phyloP scores from a whole-genome alignment of 83 land plant species.

The Larix sibirica region DNA sequence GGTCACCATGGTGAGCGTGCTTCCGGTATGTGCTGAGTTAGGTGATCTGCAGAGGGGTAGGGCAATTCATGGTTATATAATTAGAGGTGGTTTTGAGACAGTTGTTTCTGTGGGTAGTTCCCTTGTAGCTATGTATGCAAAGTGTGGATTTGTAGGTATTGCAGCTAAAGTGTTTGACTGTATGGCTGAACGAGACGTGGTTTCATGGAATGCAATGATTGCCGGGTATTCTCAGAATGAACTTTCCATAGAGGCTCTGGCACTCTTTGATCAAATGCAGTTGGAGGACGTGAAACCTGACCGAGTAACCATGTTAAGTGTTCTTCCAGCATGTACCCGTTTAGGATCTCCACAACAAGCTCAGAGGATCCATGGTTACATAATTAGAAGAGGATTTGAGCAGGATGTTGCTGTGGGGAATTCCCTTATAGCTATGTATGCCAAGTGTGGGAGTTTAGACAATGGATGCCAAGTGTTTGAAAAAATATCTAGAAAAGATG shows the following conservation, averaged over 20 bases:
- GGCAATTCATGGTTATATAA: conserved; percentile 24
- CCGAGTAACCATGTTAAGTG: background rate
- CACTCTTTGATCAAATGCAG: background rate
- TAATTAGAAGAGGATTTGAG: no score
- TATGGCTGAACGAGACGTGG: conserved; percentile 4
- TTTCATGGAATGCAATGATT: conserved; percentile 7
- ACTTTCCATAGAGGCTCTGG: background rate
- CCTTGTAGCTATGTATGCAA: conserved; percentile 15
- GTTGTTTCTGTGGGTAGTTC: conserved; percentile 14
- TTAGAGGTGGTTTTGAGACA: conserved; percentile 12
- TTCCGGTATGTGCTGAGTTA: conserved; percentile 19
- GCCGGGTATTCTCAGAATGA: conserved; percentile 3
- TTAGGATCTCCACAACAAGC: no score
- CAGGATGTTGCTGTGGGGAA: no score
- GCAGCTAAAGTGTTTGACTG: background rate
- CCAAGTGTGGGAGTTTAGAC: conserved; percentile 40
- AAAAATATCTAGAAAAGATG: conserved; percentile 34
- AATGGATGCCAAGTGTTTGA: conserved; percentile 42
- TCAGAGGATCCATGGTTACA: no score
- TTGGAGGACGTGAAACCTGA: background rate
- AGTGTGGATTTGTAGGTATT: background rate
- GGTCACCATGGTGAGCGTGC: conserved; percentile 20
- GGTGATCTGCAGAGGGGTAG: conserved; percentile 9
- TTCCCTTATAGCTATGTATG: conserved; percentile 19
- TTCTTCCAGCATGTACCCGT: background rate